These are phyloP conservation scores for Ensete ventricosum DNA, from an alignment of 176 grass and related monocot species.

Conservation along the genomic window DNA sequence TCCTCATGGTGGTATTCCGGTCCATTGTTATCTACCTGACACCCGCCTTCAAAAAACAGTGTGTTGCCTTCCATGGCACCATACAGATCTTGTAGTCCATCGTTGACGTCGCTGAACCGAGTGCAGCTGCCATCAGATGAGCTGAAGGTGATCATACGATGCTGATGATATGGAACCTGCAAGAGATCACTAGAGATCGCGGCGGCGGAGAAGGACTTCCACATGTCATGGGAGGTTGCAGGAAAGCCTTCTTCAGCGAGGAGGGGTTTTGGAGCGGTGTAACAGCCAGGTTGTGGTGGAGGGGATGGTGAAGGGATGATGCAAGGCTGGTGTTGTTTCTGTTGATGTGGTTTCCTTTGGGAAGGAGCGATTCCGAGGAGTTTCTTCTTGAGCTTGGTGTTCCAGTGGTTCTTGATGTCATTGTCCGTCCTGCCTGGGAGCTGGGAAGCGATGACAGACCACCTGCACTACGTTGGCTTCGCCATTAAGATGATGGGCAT, in stretches of 20 bases:
- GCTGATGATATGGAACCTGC: constrained; percentile 1
- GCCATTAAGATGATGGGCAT: too few species aligned
- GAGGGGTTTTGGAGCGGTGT: too few species aligned
- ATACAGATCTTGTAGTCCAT: background rate
- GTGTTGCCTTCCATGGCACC: background rate
- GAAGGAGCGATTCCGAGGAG: constrained; percentile 3
- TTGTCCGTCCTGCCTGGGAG: constrained; percentile 82
- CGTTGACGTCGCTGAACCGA: constrained; percentile 30
- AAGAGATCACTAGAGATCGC: constrained; percentile 5
- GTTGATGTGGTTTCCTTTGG: background rate
- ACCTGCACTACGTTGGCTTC: constrained; percentile 31
- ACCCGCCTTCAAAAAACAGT: constrained; percentile 11
- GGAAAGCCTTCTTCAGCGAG: background rate
- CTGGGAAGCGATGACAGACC: constrained; percentile 89
- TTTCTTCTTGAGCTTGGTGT: constrained; percentile 99
- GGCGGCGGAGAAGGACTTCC: background rate
- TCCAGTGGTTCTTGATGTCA: constrained; percentile 99
- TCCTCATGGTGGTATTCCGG: constrained; percentile 74
- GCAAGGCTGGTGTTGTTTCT: constrained; percentile 5
- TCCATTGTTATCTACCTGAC: constrained; percentile 17
- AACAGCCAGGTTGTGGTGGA: background rate
- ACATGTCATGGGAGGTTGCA: background rate
- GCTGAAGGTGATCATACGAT: constrained; percentile 67
- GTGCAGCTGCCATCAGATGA: constrained; percentile 33
- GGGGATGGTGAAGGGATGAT: background rate